Evolutionary conservation across 108 stramenopile species (phyloP).

Genomic region (Asterionellopsis glacialis): DNA sequence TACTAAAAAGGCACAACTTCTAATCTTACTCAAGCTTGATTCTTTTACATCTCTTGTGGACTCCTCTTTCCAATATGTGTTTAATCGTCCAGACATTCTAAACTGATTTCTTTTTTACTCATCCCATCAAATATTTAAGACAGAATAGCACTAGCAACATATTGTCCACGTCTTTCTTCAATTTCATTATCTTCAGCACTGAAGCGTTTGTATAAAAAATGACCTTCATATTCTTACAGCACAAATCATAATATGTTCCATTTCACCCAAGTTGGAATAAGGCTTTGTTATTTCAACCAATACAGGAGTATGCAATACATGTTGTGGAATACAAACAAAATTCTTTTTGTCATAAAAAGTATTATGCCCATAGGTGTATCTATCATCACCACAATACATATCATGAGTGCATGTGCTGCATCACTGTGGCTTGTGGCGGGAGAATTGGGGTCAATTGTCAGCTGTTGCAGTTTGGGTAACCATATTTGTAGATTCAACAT

Average conservation of each 20-base stretch:
- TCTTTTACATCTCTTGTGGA: too few species aligned
- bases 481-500: too few species aligned
- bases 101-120: too few species aligned
- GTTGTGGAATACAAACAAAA: slow-evolving; percentile 73
- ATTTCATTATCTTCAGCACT: slow-evolving; percentile 73
- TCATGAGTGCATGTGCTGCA: too few species aligned
- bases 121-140: too few species aligned
- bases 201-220: slow-evolving; percentile 58
- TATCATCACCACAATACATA: slow-evolving; percentile 24
- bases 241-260: slow-evolving; percentile 52
- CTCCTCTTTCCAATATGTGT: too few species aligned
- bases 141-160: slow-evolving; percentile 68
- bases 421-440: too few species aligned
- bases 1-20: too few species aligned
- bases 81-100: too few species aligned
- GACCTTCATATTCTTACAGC: slow-evolving; percentile 75
- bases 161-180: slow-evolving; percentile 58
- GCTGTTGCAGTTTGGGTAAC: too few species aligned
- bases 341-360: slow-evolving; percentile 71
- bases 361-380: slow-evolving; percentile 45
- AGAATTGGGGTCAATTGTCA: too few species aligned
- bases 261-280: slow-evolving; percentile 41
- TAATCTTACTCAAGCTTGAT: too few species aligned
- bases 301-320: slow-evolving; percentile 55
- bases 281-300: slow-evolving; percentile 59